Conservation (phyloP, 2,329 filamentous ascomycete species). For the Bipolaris gigantea region DNA sequence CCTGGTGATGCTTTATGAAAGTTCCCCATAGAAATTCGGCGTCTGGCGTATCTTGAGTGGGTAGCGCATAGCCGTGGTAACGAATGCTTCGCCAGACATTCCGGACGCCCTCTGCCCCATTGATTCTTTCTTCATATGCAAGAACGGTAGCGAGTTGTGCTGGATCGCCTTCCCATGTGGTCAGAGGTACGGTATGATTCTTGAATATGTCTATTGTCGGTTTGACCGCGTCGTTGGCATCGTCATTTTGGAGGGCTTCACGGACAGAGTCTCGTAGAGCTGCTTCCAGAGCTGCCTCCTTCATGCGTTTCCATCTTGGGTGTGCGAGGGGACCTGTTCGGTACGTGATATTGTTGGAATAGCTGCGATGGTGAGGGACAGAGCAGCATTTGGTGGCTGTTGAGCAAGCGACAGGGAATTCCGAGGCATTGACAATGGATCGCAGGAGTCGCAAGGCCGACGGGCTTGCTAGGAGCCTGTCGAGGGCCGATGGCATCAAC, state of each 20-base stretch:
- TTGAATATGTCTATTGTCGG: not conserved
- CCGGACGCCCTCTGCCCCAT: conserved; percentile 48
- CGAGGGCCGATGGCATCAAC: conserved; percentile 51
- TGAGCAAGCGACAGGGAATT: conserved; percentile 24
- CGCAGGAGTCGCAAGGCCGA: conserved; percentile 47
- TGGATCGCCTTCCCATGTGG: not conserved
- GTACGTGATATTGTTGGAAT: conserved; percentile 8
- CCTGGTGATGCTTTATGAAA: conserved; percentile 44
- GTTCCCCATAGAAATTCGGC: conserved; percentile 51
- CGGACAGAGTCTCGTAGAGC: conserved; percentile 12
- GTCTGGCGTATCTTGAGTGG: conserved; percentile 40
- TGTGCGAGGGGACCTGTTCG: not conserved
- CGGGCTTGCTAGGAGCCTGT: conserved; percentile 51
- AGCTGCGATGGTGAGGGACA: conserved; percentile 16
- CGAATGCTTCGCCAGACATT: conserved; percentile 50
- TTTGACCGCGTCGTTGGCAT: conserved; percentile 1
- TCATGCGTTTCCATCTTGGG: conserved; percentile 22
- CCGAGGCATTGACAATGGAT: conserved; percentile 32
- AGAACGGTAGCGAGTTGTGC: conserved; percentile 47
- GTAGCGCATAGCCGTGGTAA: conserved; percentile 44
- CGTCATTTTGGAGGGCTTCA: conserved; percentile 12
- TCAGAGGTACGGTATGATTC: not conserved
- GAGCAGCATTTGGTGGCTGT: conserved; percentile 21
- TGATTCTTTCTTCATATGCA: conserved; percentile 45
- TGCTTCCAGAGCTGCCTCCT: conserved; percentile 6